Percentiles rank a stretch among this genome's conserved stretches.
Evolutionary conservation across 257 asterid genomes (phyloP).

Genomic region (Salvia rosmarinus): DNA sequence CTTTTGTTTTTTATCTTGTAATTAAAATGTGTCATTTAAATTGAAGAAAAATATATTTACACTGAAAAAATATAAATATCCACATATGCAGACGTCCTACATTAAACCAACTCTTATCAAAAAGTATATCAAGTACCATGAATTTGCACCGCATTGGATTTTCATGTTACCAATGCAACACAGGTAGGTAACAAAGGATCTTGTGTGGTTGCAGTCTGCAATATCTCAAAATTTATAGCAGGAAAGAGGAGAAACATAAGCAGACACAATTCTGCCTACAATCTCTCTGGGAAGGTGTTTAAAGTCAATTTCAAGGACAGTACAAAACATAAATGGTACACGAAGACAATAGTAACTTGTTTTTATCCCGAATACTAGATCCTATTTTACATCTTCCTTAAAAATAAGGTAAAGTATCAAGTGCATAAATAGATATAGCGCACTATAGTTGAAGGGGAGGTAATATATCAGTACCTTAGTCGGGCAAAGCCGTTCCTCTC

Average conservation of each 20-base stretch:
- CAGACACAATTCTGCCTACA: not conserved
- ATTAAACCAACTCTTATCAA: no score
- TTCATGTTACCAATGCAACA: not conserved
- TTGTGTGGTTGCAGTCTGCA: not conserved
- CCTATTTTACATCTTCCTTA: constrained; percentile 11
- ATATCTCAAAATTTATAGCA: not conserved
- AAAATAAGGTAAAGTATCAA: not conserved
- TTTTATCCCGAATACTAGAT: not conserved
- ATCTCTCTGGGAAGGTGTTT: not conserved
- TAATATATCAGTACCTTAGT: constrained; percentile 34
- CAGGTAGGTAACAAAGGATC: not conserved
- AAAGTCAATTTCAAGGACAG: not conserved
- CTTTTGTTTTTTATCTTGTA: no score
- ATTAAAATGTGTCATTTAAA: no score
- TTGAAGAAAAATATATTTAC: no score
- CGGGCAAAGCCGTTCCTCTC: constrained; percentile 60
- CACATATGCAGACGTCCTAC: no score
- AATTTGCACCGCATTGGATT: not conserved
- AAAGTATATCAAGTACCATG: not conserved
- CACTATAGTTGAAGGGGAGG: not conserved
- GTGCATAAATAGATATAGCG: not conserved
- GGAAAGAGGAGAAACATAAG: not conserved
- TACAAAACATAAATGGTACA: not conserved
- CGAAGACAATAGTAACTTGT: not conserved
- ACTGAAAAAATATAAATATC: no score